Conservation (phyloP, 129 eudicot genomes). For the Sambucus nigra region DNA sequence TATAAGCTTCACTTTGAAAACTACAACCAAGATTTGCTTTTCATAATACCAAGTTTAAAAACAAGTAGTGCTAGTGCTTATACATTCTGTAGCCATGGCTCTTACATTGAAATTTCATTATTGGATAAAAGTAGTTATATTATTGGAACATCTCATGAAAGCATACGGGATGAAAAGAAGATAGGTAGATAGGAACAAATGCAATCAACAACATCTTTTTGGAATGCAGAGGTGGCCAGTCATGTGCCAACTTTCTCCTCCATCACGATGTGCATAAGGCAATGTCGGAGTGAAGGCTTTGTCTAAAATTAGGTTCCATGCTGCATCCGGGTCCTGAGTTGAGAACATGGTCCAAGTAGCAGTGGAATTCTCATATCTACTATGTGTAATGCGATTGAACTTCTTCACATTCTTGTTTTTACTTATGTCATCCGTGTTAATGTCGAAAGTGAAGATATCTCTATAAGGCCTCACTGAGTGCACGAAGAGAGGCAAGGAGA, state of each 20-base stretch:
- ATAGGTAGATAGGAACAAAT: not conserved
- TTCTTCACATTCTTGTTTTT: conserved; percentile 6
- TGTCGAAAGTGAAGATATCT: too few relatives aligned
- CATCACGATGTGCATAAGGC: not conserved
- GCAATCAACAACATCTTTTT: not conserved
- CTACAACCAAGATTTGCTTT: too few relatives aligned
- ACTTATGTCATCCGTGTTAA: not conserved
- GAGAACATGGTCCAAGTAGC: too few relatives aligned
- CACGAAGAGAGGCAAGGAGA: conserved; percentile 3
- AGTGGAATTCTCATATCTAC: too few relatives aligned
- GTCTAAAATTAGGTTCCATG: too few relatives aligned
- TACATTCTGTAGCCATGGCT: not conserved
- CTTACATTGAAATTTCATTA: conserved; percentile 3
- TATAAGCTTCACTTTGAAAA: too few relatives aligned
- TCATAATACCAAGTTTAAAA: not conserved
- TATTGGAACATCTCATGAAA: not conserved
- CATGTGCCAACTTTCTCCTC: too few relatives aligned
- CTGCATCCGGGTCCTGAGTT: too few relatives aligned
- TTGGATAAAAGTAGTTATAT: not conserved
- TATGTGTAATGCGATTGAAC: too few relatives aligned
- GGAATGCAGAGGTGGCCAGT: too few relatives aligned
- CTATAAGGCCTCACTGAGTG: conserved; percentile 2
- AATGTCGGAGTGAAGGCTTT: not conserved
- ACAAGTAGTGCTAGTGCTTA: not conserved
- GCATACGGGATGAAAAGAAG: not conserved